phyloP scores from a whole-genome alignment of 148 eudicot species.

The Rhododendron ovatum region DNA sequence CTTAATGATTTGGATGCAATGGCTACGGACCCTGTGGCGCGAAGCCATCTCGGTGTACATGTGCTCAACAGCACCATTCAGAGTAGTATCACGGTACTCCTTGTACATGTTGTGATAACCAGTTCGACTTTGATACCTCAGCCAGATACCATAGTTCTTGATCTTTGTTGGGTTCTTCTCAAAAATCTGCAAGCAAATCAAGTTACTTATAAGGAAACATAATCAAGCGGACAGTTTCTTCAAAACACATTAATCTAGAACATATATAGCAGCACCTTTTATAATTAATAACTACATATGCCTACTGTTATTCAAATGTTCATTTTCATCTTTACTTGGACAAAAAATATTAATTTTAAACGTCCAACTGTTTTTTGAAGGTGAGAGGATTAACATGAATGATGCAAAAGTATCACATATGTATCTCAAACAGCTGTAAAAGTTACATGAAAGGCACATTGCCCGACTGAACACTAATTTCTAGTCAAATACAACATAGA shows the following conservation, averaged over 20 bases:
- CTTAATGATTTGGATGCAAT: conserved; percentile 84
- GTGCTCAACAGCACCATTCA: conserved; percentile 75
- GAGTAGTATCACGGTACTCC: conserved; percentile 78
- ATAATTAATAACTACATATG: background rate
- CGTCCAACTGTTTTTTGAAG: background rate
- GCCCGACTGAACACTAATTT: background rate
- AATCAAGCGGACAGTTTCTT: background rate
- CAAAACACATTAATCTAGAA: background rate
- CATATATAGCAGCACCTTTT: background rate
- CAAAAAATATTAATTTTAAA: background rate
- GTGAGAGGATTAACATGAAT: background rate
- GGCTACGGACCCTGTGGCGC: conserved; percentile 71
- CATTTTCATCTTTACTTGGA: background rate
- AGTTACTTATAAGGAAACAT: background rate
- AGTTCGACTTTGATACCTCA: conserved; percentile 73
- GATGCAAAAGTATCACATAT: background rate
- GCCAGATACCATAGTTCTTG: conserved; percentile 88
- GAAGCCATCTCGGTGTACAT: conserved; percentile 93
- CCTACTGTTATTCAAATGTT: background rate
- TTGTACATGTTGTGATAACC: conserved; percentile 95
- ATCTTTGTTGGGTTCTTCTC: conserved; percentile 75
- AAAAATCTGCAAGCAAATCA: conserved; percentile 43
- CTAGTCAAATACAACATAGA: background rate
- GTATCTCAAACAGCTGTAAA: background rate
- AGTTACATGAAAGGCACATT: too few species aligned